Percentiles rank a stretch among this genome's conserved stretches.
phyloP scores from a whole-genome alignment of 1,284 basidiomycete species.

The Athelia psychrophila region DNA sequence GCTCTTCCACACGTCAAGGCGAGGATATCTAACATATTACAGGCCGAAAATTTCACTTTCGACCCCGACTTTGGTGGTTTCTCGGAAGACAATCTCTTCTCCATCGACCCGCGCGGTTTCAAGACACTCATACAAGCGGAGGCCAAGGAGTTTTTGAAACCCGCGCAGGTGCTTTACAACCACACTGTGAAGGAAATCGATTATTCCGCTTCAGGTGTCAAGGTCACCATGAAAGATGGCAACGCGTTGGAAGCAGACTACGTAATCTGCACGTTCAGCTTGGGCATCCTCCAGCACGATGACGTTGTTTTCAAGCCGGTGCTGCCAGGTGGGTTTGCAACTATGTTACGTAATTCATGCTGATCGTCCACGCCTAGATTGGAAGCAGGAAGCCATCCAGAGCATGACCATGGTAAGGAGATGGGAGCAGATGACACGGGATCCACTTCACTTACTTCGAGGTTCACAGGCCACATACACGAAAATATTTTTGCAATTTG shows the following conservation, averaged over 20 bases:
- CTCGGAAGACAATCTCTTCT: conserved; percentile 52
- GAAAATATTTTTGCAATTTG: conserved; percentile 69
- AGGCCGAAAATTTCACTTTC: conserved; percentile 70
- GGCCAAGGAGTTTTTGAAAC: conserved; percentile 47
- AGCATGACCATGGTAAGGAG: conserved; percentile 58
- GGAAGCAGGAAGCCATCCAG: conserved; percentile 65
- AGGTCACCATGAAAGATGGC: conserved; percentile 44
- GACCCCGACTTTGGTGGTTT: conserved; percentile 53
- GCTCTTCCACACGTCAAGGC: background rate
- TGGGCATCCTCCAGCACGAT: conserved; percentile 60
- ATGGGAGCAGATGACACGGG: background rate
- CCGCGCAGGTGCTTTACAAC: conserved; percentile 46
- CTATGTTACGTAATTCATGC: background rate
- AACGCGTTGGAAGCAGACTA: conserved; percentile 45
- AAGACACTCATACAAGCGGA: conserved; percentile 53
- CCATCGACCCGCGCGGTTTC: conserved; percentile 63
- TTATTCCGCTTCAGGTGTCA: conserved; percentile 43
- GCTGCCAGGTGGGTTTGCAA: conserved; percentile 38
- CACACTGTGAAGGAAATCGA: conserved; percentile 49
- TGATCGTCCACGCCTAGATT: conserved; percentile 22
- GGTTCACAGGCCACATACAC: conserved; percentile 53
- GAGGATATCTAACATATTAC: background rate
- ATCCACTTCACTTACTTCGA: background rate
- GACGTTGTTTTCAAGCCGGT: conserved; percentile 55
- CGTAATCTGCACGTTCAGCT: conserved; percentile 60